These are phyloP conservation scores for Mycena leptocephala DNA, from an alignment of 768 basidiomycete genomes.

Conservation along the genomic window DNA sequence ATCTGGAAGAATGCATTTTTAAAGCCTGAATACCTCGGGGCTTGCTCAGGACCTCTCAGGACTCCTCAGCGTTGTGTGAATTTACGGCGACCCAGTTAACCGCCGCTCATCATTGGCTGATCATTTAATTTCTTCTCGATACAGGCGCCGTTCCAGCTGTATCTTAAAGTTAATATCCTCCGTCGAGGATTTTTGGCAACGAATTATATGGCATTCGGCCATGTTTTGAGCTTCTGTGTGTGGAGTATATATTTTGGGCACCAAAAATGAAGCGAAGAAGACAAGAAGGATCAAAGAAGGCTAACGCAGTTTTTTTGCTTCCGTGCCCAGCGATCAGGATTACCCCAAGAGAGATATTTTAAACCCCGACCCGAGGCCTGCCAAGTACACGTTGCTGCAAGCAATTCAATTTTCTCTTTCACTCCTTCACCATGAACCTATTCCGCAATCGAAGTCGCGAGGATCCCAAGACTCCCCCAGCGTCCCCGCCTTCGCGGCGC, in stretches of 20 bases:
- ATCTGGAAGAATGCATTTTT: no score
- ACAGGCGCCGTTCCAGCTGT: not conserved
- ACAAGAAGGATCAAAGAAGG: no score
- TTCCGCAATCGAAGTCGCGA: conserved; percentile 27
- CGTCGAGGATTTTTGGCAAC: not conserved
- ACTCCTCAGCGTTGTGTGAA: no score
- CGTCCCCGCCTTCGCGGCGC: conserved; percentile 20
- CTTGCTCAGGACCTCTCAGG: no score
- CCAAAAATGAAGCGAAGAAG: not conserved
- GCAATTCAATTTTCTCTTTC: not conserved
- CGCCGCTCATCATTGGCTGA: no score
- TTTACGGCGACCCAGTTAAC: not conserved
- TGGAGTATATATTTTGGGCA: not conserved
- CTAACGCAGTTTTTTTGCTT: conserved; percentile 5
- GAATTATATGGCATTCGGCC: not conserved
- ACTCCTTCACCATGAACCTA: conserved; percentile 23
- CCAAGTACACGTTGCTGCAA: conserved; percentile 23
- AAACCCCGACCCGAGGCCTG: conserved; percentile 2
- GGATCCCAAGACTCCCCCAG: conserved; percentile 9
- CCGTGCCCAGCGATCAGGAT: not conserved
- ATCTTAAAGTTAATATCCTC: not conserved
- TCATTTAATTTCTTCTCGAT: not conserved
- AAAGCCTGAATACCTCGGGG: no score
- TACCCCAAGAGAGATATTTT: not conserved
- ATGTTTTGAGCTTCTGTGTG: no score